A percentile compares a stretch with the other conserved stretches of the same genome.
These are phyloP conservation scores for Fusarium algeriense DNA, from an alignment of 2,329 filamentous ascomycete species.

Conservation along the genomic window DNA sequence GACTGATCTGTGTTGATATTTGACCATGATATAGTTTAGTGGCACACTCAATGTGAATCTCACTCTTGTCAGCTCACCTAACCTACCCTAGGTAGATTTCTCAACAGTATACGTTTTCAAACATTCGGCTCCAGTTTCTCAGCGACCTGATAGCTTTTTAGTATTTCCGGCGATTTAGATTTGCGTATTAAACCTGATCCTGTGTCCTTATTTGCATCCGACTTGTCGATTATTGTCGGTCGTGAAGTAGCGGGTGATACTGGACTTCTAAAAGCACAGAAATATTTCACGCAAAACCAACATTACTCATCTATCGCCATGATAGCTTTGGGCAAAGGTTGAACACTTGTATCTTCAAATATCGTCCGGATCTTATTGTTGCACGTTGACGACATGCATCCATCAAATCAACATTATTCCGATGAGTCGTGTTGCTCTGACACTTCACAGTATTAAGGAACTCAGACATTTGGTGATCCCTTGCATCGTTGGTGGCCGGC, in stretches of 20 bases:
- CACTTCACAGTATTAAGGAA: neutral
- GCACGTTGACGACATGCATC: neutral
- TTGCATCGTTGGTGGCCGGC: constrained; percentile 1
- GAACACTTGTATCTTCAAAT: neutral
- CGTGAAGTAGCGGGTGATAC: neutral
- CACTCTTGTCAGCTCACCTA: too few relatives aligned
- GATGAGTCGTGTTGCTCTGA: neutral
- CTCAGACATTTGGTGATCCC: neutral
- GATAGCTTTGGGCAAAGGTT: neutral
- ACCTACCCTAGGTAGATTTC: too few relatives aligned
- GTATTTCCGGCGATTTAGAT: neutral
- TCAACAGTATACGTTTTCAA: neutral
- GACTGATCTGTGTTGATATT: too few relatives aligned
- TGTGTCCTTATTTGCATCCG: neutral
- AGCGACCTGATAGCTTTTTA: neutral
- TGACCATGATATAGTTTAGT: neutral
- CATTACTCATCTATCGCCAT: neutral
- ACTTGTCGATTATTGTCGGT: neutral
- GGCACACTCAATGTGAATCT: too few relatives aligned
- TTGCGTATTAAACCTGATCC: neutral
- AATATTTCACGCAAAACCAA: too few relatives aligned
- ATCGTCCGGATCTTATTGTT: neutral
- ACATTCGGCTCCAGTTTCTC: neutral
- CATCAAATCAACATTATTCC: too few relatives aligned
- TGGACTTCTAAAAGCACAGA: neutral